A percentile compares a stretch with the other conserved stretches of the same genome.
Conservation (phyloP, 78 protist species). For the Mantamonas sphyraenae region DNA sequence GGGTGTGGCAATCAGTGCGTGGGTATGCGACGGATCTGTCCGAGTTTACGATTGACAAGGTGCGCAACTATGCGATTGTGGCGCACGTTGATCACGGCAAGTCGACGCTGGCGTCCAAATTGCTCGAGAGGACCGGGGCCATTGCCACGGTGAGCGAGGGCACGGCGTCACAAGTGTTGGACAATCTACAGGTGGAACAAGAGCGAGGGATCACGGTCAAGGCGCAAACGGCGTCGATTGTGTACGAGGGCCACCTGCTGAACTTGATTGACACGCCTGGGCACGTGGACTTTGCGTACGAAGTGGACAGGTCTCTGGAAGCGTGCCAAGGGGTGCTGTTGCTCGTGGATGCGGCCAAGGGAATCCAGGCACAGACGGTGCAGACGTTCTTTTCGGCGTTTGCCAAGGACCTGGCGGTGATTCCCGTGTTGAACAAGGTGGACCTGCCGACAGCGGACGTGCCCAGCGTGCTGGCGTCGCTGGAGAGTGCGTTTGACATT, state of each 20-base stretch:
- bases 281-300: constrained; percentile 52
- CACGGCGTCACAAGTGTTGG: too few species aligned
- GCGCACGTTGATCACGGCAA: constrained; percentile 72
- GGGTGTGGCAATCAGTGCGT: too few species aligned
- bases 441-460: constrained; percentile 58
- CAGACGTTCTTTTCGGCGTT: constrained; percentile 20
- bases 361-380: constrained; percentile 40
- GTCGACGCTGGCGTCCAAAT: constrained; percentile 37
- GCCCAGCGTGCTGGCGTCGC: constrained; percentile 18
- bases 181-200: constrained; percentile 51
- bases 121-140: constrained; percentile 21
- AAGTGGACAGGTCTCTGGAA: constrained; percentile 22
- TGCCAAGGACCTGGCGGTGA: constrained; percentile 41
- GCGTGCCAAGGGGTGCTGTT: constrained; percentile 43
- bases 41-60: neutral
- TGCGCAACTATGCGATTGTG: constrained; percentile 51
- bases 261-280: constrained; percentile 68
- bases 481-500: constrained; percentile 36
- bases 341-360: constrained; percentile 48
- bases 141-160: neutral
- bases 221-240: constrained; percentile 35
- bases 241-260: constrained; percentile 12
- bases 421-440: constrained; percentile 83
- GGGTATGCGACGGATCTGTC: neutral
- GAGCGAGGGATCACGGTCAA: constrained; percentile 79